Percentiles rank a stretch among this genome's conserved stretches.
These are phyloP conservation scores for Golovinomyces cichoracearum DNA, from an alignment of 2,329 filamentous ascomycete genomes.

Conservation along the genomic window DNA sequence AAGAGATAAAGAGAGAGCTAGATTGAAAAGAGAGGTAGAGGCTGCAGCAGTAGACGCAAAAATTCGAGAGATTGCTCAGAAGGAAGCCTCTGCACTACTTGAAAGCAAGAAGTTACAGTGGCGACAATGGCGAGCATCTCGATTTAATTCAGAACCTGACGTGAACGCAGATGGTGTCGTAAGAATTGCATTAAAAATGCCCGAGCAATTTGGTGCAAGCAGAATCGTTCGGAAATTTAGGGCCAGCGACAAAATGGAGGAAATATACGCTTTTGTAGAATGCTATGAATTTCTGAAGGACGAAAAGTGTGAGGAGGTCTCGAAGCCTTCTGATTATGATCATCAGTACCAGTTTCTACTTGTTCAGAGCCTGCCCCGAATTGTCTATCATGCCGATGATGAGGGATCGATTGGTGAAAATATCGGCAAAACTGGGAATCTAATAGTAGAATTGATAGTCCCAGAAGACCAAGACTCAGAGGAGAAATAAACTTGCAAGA, in stretches of 20 bases:
- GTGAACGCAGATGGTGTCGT: constrained; percentile 40
- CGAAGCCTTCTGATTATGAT: constrained; percentile 38
- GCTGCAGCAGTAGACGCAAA: constrained; percentile 41
- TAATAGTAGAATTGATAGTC: constrained; percentile 50
- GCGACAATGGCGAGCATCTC: constrained; percentile 51
- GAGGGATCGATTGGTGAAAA: constrained; percentile 41
- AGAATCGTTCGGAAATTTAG: constrained; percentile 54
- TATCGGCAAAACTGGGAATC: constrained; percentile 60
- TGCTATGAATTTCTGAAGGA: constrained; percentile 44
- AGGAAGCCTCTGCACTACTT: constrained; percentile 27
- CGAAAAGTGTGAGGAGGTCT: constrained; percentile 6
- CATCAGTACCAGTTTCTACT: constrained; percentile 71
- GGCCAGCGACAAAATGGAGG: constrained; percentile 46
- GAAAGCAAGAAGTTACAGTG: constrained; percentile 37
- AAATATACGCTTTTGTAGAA: constrained; percentile 88
- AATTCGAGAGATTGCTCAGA: constrained; percentile 31
- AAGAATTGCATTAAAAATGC: constrained; percentile 41
- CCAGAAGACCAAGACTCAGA: constrained; percentile 28
- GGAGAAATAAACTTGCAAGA: constrained; percentile 8
- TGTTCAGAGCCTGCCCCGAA: constrained; percentile 61
- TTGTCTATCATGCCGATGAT: constrained; percentile 46
- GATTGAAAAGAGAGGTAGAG: constrained; percentile 51
- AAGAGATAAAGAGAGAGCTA: constrained; percentile 59
- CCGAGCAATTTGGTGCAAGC: constrained; percentile 28
- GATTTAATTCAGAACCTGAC: constrained; percentile 41